A percentile compares a stretch with the other conserved stretches of the same genome.
These are phyloP conservation scores for Colletotrichum somersetense DNA, from an alignment of 2,329 filamentous ascomycete genomes.

Conservation along the genomic window DNA sequence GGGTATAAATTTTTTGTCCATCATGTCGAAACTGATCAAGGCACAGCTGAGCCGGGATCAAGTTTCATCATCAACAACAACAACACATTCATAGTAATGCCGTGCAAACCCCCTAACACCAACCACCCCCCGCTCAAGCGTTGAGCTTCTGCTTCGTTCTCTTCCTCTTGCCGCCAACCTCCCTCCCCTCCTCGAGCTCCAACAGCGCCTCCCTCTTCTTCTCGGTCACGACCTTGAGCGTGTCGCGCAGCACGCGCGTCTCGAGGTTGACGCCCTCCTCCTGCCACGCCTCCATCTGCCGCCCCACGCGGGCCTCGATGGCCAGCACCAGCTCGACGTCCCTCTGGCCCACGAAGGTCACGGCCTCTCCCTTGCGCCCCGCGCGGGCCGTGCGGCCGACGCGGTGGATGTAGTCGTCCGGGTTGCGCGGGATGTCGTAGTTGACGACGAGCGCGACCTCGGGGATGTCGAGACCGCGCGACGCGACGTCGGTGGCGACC, in stretches of 20 bases:
- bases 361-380: constrained; percentile 82
- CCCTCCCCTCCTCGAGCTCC: constrained; percentile 91
- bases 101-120: not conserved
- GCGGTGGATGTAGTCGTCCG: constrained; percentile 97
- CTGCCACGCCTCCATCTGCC: constrained; percentile 84
- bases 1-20: constrained; percentile 38
- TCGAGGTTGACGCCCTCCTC: constrained; percentile 97
- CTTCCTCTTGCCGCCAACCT: constrained; percentile 89
- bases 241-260: constrained; percentile 85
- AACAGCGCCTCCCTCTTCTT: constrained; percentile 93
- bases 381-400: constrained; percentile 96
- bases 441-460: constrained; percentile 92
- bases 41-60: not conserved
- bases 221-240: constrained; percentile 90
- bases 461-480: constrained; percentile 94
- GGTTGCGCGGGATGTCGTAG: constrained; percentile 95
- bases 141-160: constrained; percentile 68
- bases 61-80: not conserved
- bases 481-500: constrained; percentile 94
- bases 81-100: not conserved
- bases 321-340: constrained; percentile 92
- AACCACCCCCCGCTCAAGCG: constrained; percentile 14
- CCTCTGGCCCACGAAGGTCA: constrained; percentile 92
- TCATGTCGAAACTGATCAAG: constrained; percentile 11
- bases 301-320: constrained; percentile 86